Evolutionary conservation across 2,329 filamentous ascomycete genomes (phyloP), one percentile per base, ranked within the genome.

Genomic region (Cladophialophora chaetospira): DNA sequence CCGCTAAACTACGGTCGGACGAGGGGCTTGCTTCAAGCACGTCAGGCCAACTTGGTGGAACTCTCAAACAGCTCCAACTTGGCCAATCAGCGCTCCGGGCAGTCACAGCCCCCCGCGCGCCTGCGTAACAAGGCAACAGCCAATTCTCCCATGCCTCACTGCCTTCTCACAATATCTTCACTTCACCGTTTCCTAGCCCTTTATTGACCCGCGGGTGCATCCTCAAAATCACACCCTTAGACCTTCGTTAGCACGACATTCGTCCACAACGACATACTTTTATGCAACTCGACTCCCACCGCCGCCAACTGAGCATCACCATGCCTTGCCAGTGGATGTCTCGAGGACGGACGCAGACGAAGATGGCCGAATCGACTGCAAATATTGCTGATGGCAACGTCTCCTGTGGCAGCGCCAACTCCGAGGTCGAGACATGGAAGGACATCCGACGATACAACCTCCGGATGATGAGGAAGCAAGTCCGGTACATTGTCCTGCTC

Each of bases 281-380:
- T 36, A 65, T 65, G 63, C 62, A 63, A 55, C 47, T 64, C 44
- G 63, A 65, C 46, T 65, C 63, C 23, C 63, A 65, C 49, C 63
- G 63, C 38, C 60, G 61, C 48, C 60, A 61, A 49, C 40, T 54
- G 33, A 60, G 52, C 33, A 40, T 55, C 60, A 64, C 49, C 21
- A 65, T 65, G 63, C 62, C 60, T 28, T 64, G 62, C 58, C 56
- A 15, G 17, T 62, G 59, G 58, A 58, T 52, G 21, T 55, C 59
- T 36, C 55, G 51, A 17, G 59, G 56, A 29, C 60, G 59, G 53
- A 50, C 42, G 53, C 53, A 52, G 51, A 48, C 43, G 44, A 46
- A 21, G 36, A 40, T 40, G 36, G 36, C 36, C 6, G 36, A 9
- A 10, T 11, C 36, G 15, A 10, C 36, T 26, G 25, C 40, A 21